phyloP scores from a whole-genome alignment of 73 alveolate genomes.

The Symbiodinium natans region DNA sequence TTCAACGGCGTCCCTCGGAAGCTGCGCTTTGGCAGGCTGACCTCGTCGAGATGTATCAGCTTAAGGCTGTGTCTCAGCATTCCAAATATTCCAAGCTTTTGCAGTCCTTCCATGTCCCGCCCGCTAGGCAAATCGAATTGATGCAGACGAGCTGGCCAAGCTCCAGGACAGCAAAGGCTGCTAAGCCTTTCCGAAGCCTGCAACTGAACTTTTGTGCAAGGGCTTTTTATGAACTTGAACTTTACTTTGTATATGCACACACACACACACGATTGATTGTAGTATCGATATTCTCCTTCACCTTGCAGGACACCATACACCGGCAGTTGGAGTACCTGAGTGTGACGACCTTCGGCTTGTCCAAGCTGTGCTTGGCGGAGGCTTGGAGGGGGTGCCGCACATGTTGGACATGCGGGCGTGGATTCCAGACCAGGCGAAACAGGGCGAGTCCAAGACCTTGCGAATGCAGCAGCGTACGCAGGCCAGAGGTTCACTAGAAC shows the following conservation, averaged over 20 bases:
- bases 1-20: not conserved
- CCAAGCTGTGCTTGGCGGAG: constrained; percentile 77
- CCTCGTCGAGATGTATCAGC: constrained; percentile 91
- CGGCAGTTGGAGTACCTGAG: constrained; percentile 81
- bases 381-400: not conserved
- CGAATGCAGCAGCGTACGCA: constrained; percentile 92
- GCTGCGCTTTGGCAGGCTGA: constrained; percentile 30
- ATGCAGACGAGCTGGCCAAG: constrained; percentile 91
- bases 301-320: constrained; percentile 72
- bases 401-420: not conserved
- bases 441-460: constrained; percentile 90
- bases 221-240: too few species aligned
- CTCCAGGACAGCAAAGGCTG: constrained; percentile 31
- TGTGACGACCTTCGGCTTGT: constrained; percentile 76
- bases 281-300: not conserved
- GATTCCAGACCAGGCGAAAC: constrained; percentile 25
- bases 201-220: too few species aligned
- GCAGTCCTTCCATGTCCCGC: too few species aligned
- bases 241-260: too few species aligned
- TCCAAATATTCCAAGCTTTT: too few species aligned
- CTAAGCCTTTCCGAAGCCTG: too few species aligned
- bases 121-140: constrained; percentile 67
- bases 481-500: not conserved
- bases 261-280: not conserved
- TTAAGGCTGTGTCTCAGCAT: not conserved